These are phyloP conservation scores for Mycena indigotica DNA, from an alignment of 768 basidiomycete genomes.

Conservation along the genomic window DNA sequence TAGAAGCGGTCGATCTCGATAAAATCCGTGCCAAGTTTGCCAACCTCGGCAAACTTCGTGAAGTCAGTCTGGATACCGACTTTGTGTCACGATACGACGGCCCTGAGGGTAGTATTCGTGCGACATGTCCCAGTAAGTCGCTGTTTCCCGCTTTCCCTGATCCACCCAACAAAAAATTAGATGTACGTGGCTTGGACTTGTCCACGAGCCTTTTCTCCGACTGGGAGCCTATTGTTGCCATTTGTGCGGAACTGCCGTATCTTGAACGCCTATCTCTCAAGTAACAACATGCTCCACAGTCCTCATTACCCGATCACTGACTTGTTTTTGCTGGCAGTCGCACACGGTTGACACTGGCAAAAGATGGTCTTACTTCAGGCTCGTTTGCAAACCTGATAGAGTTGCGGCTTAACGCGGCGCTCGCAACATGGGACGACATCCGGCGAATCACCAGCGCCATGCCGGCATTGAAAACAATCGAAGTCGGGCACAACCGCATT, in stretches of 20 bases:
- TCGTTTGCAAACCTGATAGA: conserved; percentile 61
- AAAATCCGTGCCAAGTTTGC: conserved; percentile 75
- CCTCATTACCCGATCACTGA: conserved; percentile 19
- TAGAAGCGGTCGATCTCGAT: conserved; percentile 83
- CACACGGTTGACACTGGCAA: conserved; percentile 58
- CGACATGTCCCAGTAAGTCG: conserved; percentile 70
- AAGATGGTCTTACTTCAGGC: conserved; percentile 32
- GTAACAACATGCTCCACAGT: conserved; percentile 41
- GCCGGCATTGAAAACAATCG: conserved; percentile 56
- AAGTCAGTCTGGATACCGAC: conserved; percentile 78
- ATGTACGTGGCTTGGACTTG: conserved; percentile 78
- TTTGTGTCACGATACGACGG: conserved; percentile 55
- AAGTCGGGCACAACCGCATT: conserved; percentile 74
- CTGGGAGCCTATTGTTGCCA: conserved; percentile 71
- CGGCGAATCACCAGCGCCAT: conserved; percentile 50
- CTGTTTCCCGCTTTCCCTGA: neutral
- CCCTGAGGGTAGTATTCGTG: conserved; percentile 50
- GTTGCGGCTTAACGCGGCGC: conserved; percentile 73
- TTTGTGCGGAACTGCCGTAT: conserved; percentile 59
- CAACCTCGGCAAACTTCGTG: conserved; percentile 64
- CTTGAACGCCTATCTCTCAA: conserved; percentile 75
- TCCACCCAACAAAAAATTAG: conserved; percentile 43
- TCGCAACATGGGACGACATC: conserved; percentile 73
- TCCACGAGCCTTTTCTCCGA: conserved; percentile 70
- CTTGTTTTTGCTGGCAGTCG: conserved; percentile 49